These are phyloP conservation scores for Taiozyma sp. DNA, from an alignment of 1,139 yeast species.

Conservation along the genomic window DNA sequence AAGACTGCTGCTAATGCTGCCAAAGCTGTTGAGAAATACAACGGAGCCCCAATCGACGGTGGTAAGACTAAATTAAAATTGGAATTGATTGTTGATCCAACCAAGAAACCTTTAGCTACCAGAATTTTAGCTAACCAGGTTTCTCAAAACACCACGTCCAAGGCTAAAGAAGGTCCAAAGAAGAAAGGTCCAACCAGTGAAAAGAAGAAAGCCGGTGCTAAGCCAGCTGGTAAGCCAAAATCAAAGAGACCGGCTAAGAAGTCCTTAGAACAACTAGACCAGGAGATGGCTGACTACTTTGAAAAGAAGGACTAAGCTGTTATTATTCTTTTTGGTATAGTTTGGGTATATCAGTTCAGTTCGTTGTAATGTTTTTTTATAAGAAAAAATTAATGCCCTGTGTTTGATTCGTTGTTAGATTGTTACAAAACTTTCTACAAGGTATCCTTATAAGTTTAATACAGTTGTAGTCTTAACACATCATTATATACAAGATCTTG, in stretches of 20 bases:
- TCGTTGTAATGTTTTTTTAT: background rate
- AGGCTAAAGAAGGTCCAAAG: constrained; percentile 24
- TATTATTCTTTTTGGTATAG: background rate
- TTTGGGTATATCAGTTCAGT: background rate
- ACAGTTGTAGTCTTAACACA: background rate
- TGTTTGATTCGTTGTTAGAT: background rate
- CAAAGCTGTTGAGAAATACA: constrained; percentile 76
- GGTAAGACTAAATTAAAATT: constrained; percentile 77
- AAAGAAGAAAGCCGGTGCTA: constrained; percentile 18
- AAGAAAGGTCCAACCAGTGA: constrained; percentile 10
- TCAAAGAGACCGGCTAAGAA: constrained; percentile 52
- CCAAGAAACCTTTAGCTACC: constrained; percentile 68
- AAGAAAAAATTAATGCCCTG: background rate
- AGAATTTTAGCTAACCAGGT: constrained; percentile 58
- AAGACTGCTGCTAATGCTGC: constrained; percentile 63
- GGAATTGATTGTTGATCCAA: constrained; percentile 85
- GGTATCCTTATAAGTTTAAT: background rate
- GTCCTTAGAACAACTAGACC: constrained; percentile 86
- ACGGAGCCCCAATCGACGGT: constrained; percentile 91
- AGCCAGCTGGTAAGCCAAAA: constrained; percentile 33
- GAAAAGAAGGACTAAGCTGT: constrained; percentile 31
- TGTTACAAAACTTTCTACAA: background rate
- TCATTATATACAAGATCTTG: background rate
- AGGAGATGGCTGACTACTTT: constrained; percentile 89
- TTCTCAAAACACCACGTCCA: constrained; percentile 12